Percentiles rank a stretch among this genome's conserved stretches.
These are phyloP conservation scores for Komagataella phaffii DNA, from an alignment of 805 yeast species.

Conservation along the genomic window DNA sequence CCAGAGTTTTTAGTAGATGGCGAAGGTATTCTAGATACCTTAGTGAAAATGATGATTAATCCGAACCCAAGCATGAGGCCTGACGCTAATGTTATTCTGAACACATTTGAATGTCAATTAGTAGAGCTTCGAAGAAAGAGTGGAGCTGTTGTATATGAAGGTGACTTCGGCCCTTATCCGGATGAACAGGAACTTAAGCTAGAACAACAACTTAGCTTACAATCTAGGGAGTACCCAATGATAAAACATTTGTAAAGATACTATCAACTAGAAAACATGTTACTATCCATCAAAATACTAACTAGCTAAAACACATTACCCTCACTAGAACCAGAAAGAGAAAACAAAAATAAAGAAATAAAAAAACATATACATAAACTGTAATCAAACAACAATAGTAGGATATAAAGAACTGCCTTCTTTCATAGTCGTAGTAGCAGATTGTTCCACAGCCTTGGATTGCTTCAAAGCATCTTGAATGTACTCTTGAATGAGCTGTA, in stretches of 20 bases:
- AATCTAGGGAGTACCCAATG: neutral
- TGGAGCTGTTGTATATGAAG: conserved; percentile 92
- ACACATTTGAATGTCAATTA: conserved; percentile 56
- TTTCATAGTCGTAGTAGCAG: neutral
- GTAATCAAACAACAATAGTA: conserved; percentile 1
- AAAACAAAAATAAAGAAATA: neutral
- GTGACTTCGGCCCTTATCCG: conserved; percentile 82
- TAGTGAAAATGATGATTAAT: conserved; percentile 81
- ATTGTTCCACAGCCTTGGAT: neutral
- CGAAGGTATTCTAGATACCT: conserved; percentile 54
- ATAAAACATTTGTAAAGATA: neutral
- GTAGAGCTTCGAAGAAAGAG: conserved; percentile 76
- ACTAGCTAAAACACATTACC: neutral
- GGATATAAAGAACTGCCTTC: neutral
- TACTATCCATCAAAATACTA: neutral
- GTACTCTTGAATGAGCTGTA: conserved; percentile 7
- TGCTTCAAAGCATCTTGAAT: conserved; percentile 5
- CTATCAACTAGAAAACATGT: neutral
- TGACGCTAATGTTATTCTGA: conserved; percentile 60
- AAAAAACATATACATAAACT: neutral
- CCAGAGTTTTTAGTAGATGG: conserved; percentile 74
- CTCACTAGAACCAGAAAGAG: neutral
- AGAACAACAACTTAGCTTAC: neutral
- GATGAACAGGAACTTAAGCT: conserved; percentile 14
- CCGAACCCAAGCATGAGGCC: conserved; percentile 78